Conservation (phyloP, 1,284 basidiomycete genomes). For the Cryptococcus sp. region DNA sequence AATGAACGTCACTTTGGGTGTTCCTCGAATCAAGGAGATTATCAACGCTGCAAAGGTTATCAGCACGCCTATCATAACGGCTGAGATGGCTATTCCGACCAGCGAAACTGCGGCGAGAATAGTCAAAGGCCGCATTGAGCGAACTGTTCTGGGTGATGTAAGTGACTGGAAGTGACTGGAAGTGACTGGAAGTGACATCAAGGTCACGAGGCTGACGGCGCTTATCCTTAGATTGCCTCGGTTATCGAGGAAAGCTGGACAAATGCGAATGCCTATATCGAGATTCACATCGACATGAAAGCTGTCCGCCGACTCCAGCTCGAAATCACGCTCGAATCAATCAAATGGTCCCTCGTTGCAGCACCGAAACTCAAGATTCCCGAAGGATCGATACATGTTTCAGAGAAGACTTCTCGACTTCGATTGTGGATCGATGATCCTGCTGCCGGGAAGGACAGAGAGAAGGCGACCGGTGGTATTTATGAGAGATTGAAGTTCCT, state of each 20-base stretch:
- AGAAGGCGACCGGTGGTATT: constrained; percentile 58
- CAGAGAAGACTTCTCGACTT: constrained; percentile 75
- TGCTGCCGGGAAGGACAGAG: constrained; percentile 43
- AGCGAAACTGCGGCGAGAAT: constrained; percentile 92
- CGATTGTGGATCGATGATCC: constrained; percentile 82
- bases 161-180: constrained; percentile 57
- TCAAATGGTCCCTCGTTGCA: constrained; percentile 86
- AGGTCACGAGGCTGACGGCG: constrained; percentile 1
- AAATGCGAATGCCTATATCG: constrained; percentile 86
- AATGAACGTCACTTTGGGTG: constrained; percentile 99
- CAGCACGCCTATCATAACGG: constrained; percentile 97
- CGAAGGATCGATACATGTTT: constrained; percentile 73
- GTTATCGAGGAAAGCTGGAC: constrained; percentile 97
- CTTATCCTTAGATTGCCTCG: constrained; percentile 68
- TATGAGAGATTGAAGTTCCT: constrained; percentile 85
- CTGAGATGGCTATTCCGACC: constrained; percentile 80
- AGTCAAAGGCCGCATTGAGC: constrained; percentile 94
- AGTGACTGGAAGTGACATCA: constrained; percentile 37
- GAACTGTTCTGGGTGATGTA: constrained; percentile 91
- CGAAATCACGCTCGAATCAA: constrained; percentile 88
- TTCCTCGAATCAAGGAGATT: constrained; percentile 99
- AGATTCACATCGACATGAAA: constrained; percentile 86
- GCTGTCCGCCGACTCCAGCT: constrained; percentile 83
- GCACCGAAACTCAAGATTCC: constrained; percentile 92
- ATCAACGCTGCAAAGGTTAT: constrained; percentile 98